These are phyloP conservation scores for Elsinoe arachidis DNA, from an alignment of 2,329 filamentous ascomycete species.

Conservation along the genomic window DNA sequence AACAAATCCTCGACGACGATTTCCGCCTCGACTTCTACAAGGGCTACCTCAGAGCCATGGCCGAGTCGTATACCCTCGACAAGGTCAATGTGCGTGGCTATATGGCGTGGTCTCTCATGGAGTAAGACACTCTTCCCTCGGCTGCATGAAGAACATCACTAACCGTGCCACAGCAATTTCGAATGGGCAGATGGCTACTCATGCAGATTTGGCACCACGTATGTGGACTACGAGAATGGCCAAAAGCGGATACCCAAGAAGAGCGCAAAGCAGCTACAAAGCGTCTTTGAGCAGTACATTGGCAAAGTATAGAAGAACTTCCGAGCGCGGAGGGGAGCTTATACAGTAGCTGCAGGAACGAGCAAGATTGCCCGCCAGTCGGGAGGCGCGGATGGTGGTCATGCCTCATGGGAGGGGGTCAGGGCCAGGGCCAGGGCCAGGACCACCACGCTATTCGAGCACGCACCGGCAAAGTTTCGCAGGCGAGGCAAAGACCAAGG, in stretches of 20 bases:
- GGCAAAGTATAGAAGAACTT: neutral
- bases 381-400: neutral
- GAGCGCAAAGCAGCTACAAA: constrained; percentile 63
- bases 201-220: constrained; percentile 76
- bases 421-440: no score
- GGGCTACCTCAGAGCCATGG: constrained; percentile 68
- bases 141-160: neutral
- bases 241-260: constrained; percentile 79
- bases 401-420: no score
- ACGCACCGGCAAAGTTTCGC: no score
- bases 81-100: constrained; percentile 73
- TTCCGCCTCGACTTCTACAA: constrained; percentile 74
- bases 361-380: neutral
- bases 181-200: constrained; percentile 90
- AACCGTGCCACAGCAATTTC: constrained; percentile 52
- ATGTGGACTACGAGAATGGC: constrained; percentile 69
- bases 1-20: constrained; percentile 68
- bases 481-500: neutral
- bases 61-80: constrained; percentile 60
- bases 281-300: constrained; percentile 51
- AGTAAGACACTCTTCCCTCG: constrained; percentile 40
- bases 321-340: no score
- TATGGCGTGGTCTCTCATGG: constrained; percentile 80
- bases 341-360: neutral
- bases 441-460: no score